Percentiles rank a stretch among this genome's conserved stretches.
phyloP scores from a whole-genome alignment of 2,329 filamentous ascomycete genomes.

The Botryotinia calthae region DNA sequence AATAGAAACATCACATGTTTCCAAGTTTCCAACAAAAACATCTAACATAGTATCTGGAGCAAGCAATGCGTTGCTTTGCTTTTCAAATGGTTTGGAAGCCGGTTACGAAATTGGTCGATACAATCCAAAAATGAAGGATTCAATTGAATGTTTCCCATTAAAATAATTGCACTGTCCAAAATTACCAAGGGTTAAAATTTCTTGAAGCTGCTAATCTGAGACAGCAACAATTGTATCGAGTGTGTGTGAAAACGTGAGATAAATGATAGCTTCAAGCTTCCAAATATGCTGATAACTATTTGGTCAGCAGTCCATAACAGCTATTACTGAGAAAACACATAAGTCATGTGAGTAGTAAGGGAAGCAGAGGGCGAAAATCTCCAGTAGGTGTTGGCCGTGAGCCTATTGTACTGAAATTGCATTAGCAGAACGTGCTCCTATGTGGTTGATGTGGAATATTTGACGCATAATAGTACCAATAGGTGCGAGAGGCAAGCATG shows the following conservation, averaged over 20 bases:
- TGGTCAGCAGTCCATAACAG: not conserved
- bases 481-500: not conserved
- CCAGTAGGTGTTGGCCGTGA: not conserved
- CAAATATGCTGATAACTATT: too few species aligned
- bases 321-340: not conserved
- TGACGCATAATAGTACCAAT: not conserved
- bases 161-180: not conserved
- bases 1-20: not conserved
- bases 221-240: not conserved
- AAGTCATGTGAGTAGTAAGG: not conserved
- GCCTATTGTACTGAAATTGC: not conserved
- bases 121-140: not conserved
- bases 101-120: not conserved
- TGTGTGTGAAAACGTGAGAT: not conserved
- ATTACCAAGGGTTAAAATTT: not conserved
- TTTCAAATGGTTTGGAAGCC: not conserved
- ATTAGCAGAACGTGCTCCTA: not conserved
- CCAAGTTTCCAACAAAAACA: not conserved
- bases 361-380: not conserved
- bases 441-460: not conserved
- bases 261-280: not conserved
- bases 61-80: not conserved
- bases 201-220: not conserved
- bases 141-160: not conserved
- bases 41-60: not conserved